Evolutionary conservation across 2,329 filamentous ascomycete species (phyloP), one percentile per base, ranked within the genome.

Genomic region (Colletotrichum sp.): DNA sequence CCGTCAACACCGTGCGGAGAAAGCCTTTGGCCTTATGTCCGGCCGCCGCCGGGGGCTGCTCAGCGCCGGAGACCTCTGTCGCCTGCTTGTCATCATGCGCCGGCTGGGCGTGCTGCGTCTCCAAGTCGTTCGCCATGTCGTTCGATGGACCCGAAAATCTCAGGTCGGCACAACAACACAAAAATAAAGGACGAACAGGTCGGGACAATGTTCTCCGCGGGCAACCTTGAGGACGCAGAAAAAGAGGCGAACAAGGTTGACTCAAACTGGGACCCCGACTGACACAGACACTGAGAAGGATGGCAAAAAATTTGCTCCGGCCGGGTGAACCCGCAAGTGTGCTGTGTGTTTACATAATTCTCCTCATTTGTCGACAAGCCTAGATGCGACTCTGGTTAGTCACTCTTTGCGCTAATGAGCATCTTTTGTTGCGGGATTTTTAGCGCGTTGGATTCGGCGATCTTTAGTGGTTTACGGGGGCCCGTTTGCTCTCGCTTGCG

Each of bases 1-100:
- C 71, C 58, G 61, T 74, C 24, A 76, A 32, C 36, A 76, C 64
- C 30, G 64, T 73, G 38, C 64, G 70, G 57, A 73, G 70, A n/a
- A 75, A 26, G 15, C 34, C 34, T 21, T 60, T 73, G 18, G n/a
- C 71, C 15, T 36, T 48, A 8, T 30, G 70, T 58, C 64, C 64
- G 16, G 55, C 18, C 32, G 55, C 15, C 32, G 30, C 63, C 9
- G 38, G 64, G 32, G n/a, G 24, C 8, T n/a, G 64, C 34, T 72
- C 57, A 4, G 21, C 34, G 16, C 24, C 48, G 13, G 36, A 36
- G 13, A 15, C 28, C 34, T 75, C 73, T 4, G 26, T 65, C 8
- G 28, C 48, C 18, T 75, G 64, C 64, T 75, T 75, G 12, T 57
- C 69, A 8, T 63, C 69, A 24, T 63, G 28, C 5, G 8, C 64